Conservation (phyloP, 257 asterid species). For the Rubia yunnanensis region DNA sequence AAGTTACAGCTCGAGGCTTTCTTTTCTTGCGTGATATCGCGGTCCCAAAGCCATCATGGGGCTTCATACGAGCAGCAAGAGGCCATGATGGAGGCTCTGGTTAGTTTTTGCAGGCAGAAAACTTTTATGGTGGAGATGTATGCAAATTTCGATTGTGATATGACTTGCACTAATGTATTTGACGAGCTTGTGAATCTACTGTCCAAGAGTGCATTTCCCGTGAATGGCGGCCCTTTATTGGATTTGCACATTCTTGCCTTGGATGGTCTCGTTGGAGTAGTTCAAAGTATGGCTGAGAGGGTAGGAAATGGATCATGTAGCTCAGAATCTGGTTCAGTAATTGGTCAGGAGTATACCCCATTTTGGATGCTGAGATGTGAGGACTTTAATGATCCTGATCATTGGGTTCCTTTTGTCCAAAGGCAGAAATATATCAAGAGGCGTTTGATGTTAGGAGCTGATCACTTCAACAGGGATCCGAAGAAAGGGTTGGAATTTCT, state of each 20-base stretch:
- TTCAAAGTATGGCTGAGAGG: constrained; percentile 99
- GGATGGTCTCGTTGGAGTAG: constrained; percentile 91
- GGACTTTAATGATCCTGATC: constrained; percentile 66
- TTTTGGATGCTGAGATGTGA: constrained; percentile 95
- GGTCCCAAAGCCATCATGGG: constrained; percentile 85
- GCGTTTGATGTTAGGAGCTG: constrained; percentile 93
- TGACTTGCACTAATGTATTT: constrained; percentile 85
- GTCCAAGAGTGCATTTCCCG: constrained; percentile 95
- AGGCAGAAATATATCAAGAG: constrained; percentile 74
- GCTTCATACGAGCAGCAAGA: constrained; percentile 96
- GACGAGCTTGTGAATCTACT: constrained; percentile 89
- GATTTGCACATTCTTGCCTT: constrained; percentile 95
- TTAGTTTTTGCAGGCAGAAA: constrained; percentile 90
- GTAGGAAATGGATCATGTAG: constrained; percentile 64
- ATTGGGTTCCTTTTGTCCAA: constrained; percentile 87
- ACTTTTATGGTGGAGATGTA: constrained; percentile 86
- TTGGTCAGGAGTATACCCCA: constrained; percentile 72
- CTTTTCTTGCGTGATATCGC: constrained; percentile 84
- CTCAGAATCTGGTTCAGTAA: constrained; percentile 46
- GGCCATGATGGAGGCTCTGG: constrained; percentile 94
- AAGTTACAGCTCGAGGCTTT: constrained; percentile 94
- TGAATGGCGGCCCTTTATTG: constrained; percentile 81
- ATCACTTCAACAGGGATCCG: constrained; percentile 95
- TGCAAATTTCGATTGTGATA: constrained; percentile 90
- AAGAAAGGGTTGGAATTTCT: constrained; percentile 96